A percentile compares a stretch with the other conserved stretches of the same genome.
phyloP scores from a whole-genome alignment of 192 early-diverging fungal genomes.

The Obelidium mucronatum region DNA sequence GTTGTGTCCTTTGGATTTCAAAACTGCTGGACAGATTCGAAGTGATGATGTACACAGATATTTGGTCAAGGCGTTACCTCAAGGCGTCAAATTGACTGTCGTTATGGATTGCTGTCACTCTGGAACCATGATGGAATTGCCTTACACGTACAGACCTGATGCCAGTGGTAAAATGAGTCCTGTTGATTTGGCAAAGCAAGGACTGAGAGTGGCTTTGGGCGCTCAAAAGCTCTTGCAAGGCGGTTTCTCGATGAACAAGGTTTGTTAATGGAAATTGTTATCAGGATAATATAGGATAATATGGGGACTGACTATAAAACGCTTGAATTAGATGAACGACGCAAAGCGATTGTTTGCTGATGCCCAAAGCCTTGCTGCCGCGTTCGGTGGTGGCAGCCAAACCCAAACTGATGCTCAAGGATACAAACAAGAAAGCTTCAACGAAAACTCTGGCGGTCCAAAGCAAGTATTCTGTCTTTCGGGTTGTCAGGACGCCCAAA shows the following conservation, averaged over 20 bases:
- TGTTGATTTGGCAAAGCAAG: neutral
- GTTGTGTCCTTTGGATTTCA: conserved; percentile 79
- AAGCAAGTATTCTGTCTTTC: conserved; percentile 55
- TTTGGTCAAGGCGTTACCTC: conserved; percentile 70
- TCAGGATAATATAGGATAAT: no score
- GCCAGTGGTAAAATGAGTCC: conserved; percentile 21
- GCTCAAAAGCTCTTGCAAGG: conserved; percentile 12
- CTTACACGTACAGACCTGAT: conserved; percentile 37
- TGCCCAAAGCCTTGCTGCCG: neutral
- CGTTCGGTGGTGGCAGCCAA: neutral
- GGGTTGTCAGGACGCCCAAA: conserved; percentile 70
- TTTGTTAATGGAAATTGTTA: no score
- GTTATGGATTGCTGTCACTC: conserved; percentile 77
- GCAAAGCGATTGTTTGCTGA: conserved; percentile 1
- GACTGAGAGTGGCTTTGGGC: neutral
- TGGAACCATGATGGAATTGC: conserved; percentile 39
- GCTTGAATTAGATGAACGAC: neutral
- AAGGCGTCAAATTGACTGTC: conserved; percentile 72
- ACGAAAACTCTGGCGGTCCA: conserved; percentile 55
- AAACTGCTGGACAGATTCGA: conserved; percentile 70
- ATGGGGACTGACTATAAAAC: no score
- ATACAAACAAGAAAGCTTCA: conserved; percentile 25
- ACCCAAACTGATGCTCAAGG: neutral
- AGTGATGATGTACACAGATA: conserved; percentile 70
- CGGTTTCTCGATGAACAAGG: conserved; percentile 1